Percentiles rank a stretch among this genome's conserved stretches.
These are phyloP conservation scores for Flaveria robusta DNA, from an alignment of 129 eudicot species.

Conservation along the genomic window DNA sequence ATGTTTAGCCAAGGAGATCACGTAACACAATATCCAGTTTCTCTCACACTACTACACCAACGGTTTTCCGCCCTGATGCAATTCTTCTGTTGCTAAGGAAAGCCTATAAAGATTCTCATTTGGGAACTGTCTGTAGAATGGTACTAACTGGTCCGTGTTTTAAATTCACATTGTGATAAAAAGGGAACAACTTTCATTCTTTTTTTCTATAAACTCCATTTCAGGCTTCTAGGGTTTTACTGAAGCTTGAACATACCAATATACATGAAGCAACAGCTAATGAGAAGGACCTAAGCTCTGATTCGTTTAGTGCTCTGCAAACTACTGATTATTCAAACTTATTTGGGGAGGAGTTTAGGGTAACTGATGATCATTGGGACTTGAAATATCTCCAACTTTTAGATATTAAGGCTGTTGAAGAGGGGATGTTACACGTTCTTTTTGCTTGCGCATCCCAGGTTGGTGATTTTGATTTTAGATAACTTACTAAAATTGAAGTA, in stretches of 20 bases:
- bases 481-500: not conserved
- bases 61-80: constrained; percentile 82
- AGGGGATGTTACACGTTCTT: constrained; percentile 83
- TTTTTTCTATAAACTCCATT: not conserved
- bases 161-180: not conserved
- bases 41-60: constrained; percentile 51
- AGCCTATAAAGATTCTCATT: constrained; percentile 72
- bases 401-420: constrained; percentile 80
- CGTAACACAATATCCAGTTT: constrained; percentile 46
- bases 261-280: constrained; percentile 48
- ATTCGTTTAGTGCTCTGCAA: constrained; percentile 40
- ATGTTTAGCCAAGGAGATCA: constrained; percentile 80
- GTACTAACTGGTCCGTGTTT: constrained; percentile 44
- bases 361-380: constrained; percentile 64
- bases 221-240: constrained; percentile 78
- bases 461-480: constrained; percentile 26
- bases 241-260: constrained; percentile 54
- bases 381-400: constrained; percentile 56
- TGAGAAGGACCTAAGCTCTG: constrained; percentile 50
- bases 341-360: constrained; percentile 78
- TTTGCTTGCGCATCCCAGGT: constrained; percentile 96
- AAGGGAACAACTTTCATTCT: constrained; percentile 2
- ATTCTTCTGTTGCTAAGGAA: constrained; percentile 69
- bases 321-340: constrained; percentile 66
- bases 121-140: constrained; percentile 80